Evolutionary conservation across 805 yeast genomes (phyloP).

Genomic region (Starmerella powellii): DNA sequence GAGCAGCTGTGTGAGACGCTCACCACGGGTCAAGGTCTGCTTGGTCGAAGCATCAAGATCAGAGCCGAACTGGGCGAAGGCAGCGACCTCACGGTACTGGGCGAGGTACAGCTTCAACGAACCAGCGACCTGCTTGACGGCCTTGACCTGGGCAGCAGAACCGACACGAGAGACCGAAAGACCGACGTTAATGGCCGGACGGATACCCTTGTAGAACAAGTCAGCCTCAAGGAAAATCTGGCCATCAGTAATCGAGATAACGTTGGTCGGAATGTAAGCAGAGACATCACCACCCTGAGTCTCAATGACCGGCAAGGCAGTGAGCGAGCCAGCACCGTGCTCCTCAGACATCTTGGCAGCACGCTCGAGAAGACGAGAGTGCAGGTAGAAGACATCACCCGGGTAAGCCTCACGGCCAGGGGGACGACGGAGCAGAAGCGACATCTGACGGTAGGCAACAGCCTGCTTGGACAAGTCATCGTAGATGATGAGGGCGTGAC

Average conservation of each 20-base stretch:
- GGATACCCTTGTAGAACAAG: constrained; percentile 99
- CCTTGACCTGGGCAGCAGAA: constrained; percentile 99
- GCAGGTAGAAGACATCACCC: constrained; percentile 93
- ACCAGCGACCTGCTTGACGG: constrained; percentile 99
- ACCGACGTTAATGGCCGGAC: constrained; percentile 99
- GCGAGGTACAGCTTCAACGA: constrained; percentile 99
- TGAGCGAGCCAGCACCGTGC: constrained; percentile 86
- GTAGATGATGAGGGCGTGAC: constrained; percentile 90
- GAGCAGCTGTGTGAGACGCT: constrained; percentile 97
- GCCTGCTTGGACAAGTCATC: constrained; percentile 99
- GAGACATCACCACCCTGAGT: constrained; percentile 99
- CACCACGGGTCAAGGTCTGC: constrained; percentile 99
- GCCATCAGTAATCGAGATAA: constrained; percentile 94
- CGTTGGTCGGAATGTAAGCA: constrained; percentile 95
- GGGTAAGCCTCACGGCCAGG: constrained; percentile 97
- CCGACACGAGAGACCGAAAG: constrained; percentile 99
- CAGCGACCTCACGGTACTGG: constrained; percentile 99
- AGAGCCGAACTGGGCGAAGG: constrained; percentile 99
- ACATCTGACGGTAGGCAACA: constrained; percentile 99
- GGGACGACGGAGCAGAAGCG: constrained; percentile 92
- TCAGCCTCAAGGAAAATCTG: constrained; percentile 99
- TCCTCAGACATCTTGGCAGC: constrained; percentile 92
- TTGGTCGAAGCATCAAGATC: constrained; percentile 99
- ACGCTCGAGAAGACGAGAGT: constrained; percentile 90
- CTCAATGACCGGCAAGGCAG: constrained; percentile 93